These are phyloP conservation scores for Phylloporus arenicola DNA, from an alignment of 768 basidiomycete genomes.

Conservation along the genomic window DNA sequence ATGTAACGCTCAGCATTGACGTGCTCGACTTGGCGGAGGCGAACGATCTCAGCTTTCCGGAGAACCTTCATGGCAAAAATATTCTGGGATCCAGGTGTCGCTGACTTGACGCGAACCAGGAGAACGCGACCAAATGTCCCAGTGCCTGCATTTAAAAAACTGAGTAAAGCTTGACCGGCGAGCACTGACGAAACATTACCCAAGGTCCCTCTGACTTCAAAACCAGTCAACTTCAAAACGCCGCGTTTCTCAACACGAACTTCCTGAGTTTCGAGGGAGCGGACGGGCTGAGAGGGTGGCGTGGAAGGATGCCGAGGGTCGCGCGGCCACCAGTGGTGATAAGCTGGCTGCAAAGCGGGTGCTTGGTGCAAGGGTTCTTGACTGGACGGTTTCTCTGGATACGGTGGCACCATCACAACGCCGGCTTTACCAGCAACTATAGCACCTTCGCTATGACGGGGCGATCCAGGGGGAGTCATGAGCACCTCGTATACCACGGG, in stretches of 20 bases:
- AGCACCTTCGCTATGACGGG: conserved; percentile 42
- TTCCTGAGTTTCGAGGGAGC: conserved; percentile 65
- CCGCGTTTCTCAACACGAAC: conserved; percentile 57
- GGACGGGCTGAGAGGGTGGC: conserved; percentile 38
- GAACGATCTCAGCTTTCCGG: conserved; percentile 79
- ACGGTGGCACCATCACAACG: conserved; percentile 2
- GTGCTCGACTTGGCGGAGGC: conserved; percentile 93
- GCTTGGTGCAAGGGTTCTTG: conserved; percentile 3
- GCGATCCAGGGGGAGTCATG: conserved; percentile 68
- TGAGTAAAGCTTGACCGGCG: conserved; percentile 2
- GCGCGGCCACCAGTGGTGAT: conserved; percentile 10
- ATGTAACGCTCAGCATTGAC: conserved; percentile 96
- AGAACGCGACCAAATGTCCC: conserved; percentile 95
- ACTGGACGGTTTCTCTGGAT: conserved; percentile 7
- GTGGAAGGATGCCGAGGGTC: conserved; percentile 10
- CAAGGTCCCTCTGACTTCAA: conserved; percentile 74
- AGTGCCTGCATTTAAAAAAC: conserved; percentile 56
- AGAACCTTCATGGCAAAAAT: conserved; percentile 89
- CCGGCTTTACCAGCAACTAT: conserved; percentile 13
- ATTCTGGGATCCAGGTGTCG: conserved; percentile 36
- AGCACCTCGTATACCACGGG: conserved; percentile 51
- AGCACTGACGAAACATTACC: conserved; percentile 39
- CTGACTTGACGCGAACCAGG: conserved; percentile 70
- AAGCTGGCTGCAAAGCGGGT: conserved; percentile 4
- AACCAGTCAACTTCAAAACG: conserved; percentile 62